Evolutionary conservation across 805 yeast species (phyloP).

Genomic region (Candida ovalis): DNA sequence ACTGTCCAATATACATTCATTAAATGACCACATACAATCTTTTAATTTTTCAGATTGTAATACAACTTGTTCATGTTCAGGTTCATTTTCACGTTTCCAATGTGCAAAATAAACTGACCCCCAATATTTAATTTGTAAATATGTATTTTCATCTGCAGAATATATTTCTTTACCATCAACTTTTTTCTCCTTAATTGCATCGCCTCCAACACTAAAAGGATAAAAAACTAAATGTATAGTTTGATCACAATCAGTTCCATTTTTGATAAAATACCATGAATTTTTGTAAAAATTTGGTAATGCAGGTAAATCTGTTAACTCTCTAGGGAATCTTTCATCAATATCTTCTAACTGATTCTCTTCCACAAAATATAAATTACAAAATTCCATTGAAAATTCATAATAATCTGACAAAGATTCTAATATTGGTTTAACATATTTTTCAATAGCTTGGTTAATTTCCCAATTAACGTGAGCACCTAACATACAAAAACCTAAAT

Average conservation of each 20-base stretch:
- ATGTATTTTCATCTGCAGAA: slow-evolving; percentile 18
- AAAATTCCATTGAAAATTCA: slow-evolving; percentile 9
- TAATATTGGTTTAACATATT: slow-evolving; percentile 10
- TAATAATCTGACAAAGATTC: slow-evolving; percentile 4
- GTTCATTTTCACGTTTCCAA: neutral
- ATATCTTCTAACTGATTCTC: slow-evolving; percentile 3
- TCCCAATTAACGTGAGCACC: slow-evolving; percentile 17
- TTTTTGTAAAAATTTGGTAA: slow-evolving; percentile 16
- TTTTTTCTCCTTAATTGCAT: slow-evolving; percentile 9
- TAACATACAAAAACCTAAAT: slow-evolving; percentile 12
- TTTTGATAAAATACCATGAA: neutral
- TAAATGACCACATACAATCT: slow-evolving; percentile 26
- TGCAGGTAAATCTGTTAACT: slow-evolving; percentile 23
- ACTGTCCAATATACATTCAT: slow-evolving; percentile 17
- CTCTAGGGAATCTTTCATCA: slow-evolving; percentile 19
- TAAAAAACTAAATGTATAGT: slow-evolving; percentile 19
- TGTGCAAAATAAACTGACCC: slow-evolving; percentile 29
- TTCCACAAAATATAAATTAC: slow-evolving; percentile 1
- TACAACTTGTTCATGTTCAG: neutral
- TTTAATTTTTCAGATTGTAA: neutral
- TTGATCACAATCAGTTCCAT: neutral
- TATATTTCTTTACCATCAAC: slow-evolving; percentile 16
- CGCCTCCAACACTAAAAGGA: slow-evolving; percentile 24
- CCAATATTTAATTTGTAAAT: slow-evolving; percentile 18
- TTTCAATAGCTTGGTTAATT: slow-evolving; percentile 14